A percentile compares a stretch with the other conserved stretches of the same genome.
Conservation (phyloP, 495 filamentous ascomycete species). For the Parmelia sp. region DNA sequence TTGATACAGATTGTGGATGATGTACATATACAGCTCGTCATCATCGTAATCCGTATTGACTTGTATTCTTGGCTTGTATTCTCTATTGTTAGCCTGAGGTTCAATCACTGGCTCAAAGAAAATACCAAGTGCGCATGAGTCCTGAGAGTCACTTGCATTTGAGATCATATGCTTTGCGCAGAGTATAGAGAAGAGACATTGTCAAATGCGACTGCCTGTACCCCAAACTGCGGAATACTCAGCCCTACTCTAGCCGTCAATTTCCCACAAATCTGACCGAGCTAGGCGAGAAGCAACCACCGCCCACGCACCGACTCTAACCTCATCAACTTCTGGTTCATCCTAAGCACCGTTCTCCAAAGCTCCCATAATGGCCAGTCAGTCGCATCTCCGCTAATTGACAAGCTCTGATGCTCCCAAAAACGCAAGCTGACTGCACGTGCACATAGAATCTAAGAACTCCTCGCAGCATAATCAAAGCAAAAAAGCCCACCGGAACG, state of each 20-base stretch:
- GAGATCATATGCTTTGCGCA: not conserved
- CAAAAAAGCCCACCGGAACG: slow-evolving; percentile 96
- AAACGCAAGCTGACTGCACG: not conserved
- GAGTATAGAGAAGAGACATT: too few species aligned
- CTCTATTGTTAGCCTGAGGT: not conserved
- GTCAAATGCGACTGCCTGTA: too few species aligned
- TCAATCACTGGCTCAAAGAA: not conserved
- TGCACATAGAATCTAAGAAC: slow-evolving; percentile 74
- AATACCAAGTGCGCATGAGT: not conserved
- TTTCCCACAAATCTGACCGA: not conserved
- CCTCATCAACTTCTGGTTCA: not conserved
- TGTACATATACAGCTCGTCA: not conserved
- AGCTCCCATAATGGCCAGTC: slow-evolving; percentile 21
- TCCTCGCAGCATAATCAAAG: slow-evolving; percentile 96
- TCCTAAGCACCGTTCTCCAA: not conserved
- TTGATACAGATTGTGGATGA: not conserved
- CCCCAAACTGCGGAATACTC: too few species aligned
- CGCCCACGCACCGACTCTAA: not conserved
- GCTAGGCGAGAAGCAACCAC: not conserved
- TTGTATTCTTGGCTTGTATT: not conserved
- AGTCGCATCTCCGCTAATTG: not conserved
- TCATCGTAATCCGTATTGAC: not conserved
- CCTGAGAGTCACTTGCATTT: not conserved
- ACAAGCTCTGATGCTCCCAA: not conserved
- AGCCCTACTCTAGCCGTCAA: slow-evolving; percentile 5